A percentile compares a stretch with the other conserved stretches of the same genome.
Evolutionary conservation across 108 stramenopile genomes (phyloP).

Genomic region (Epipyxis sp.): DNA sequence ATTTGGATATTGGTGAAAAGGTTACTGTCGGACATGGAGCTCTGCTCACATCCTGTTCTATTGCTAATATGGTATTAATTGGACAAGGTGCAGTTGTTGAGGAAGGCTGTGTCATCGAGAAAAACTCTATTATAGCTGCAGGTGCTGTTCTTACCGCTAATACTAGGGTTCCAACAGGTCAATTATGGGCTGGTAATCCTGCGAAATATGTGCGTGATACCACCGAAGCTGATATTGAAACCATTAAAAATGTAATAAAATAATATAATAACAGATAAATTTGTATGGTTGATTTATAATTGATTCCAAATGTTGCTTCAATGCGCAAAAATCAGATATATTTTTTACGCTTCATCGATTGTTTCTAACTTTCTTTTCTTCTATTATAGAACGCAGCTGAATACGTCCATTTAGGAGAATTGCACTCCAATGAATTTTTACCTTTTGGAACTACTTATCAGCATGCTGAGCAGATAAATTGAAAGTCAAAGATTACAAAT

Average conservation of each 20-base stretch:
- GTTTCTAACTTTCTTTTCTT: not conserved
- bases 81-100: conserved; percentile 69
- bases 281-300: too few relatives aligned
- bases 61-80: conserved; percentile 73
- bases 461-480: conserved; percentile 44
- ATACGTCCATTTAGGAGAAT: conserved; percentile 44
- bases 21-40: conserved; percentile 64
- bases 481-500: too few relatives aligned
- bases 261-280: too few relatives aligned
- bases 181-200: conserved; percentile 88
- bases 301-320: too few relatives aligned
- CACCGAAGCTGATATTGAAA: conserved; percentile 66
- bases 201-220: conserved; percentile 69
- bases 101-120: conserved; percentile 15
- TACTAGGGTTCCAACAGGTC: conserved; percentile 73
- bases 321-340: too few relatives aligned
- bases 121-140: conserved; percentile 54
- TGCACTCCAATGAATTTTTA: conserved; percentile 80
- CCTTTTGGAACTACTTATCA: conserved; percentile 65
- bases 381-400: not conserved
- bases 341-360: too few relatives aligned
- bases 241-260: conserved; percentile 44
- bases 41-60: conserved; percentile 59
- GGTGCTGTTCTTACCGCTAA: conserved; percentile 82
- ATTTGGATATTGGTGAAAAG: conserved; percentile 75